Conservation (phyloP, 768 basidiomycete genomes). For the Russula foetens region DNA sequence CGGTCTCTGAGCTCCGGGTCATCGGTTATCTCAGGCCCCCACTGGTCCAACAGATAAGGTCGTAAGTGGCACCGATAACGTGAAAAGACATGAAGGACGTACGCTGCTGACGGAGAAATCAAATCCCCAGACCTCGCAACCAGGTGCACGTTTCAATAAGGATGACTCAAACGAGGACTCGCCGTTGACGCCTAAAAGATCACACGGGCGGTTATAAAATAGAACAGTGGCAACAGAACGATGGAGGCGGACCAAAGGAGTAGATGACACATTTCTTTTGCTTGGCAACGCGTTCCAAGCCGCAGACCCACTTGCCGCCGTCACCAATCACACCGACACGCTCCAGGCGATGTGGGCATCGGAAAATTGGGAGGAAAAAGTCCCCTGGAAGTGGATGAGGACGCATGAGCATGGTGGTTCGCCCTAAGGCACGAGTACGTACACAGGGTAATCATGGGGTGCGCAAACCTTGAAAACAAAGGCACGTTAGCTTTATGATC, state of each 20-base stretch:
- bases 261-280: constrained; percentile 28
- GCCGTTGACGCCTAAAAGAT: constrained; percentile 33
- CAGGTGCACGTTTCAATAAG: constrained; percentile 33
- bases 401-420: background rate
- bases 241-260: constrained; percentile 33
- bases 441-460: background rate
- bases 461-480: background rate
- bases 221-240: background rate
- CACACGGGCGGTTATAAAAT: background rate
- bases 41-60: constrained; percentile 15
- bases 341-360: constrained; percentile 41
- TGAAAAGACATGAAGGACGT: constrained; percentile 10
- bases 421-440: background rate
- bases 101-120: constrained; percentile 32
- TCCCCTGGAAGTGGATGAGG: constrained; percentile 31
- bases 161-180: constrained; percentile 44
- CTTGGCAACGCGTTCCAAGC: constrained; percentile 34
- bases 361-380: constrained; percentile 42
- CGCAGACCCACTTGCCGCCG: constrained; percentile 49
- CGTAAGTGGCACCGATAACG: background rate
- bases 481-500: no score
- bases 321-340: constrained; percentile 44
- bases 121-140: constrained; percentile 34
- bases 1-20: constrained; percentile 26
- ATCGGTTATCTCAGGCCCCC: constrained; percentile 36